phyloP scores from a whole-genome alignment of 805 yeast genomes.

The Candida tallmaniae region DNA sequence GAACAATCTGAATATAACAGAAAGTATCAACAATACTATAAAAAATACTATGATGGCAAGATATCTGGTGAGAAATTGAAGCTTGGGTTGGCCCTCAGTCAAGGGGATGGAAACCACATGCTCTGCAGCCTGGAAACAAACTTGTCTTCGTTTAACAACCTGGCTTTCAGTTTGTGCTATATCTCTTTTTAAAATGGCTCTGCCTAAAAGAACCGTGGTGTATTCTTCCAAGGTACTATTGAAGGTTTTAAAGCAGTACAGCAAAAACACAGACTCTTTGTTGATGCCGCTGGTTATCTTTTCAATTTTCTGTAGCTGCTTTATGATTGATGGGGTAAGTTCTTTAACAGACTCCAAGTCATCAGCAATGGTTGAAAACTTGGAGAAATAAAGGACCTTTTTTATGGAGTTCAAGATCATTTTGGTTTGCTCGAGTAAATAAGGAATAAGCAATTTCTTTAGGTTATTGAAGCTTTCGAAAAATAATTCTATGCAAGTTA shows the following conservation, averaged over 20 bases:
- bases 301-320: conserved; percentile 32
- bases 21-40: conserved; percentile 18
- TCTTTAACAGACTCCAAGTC: conserved; percentile 17
- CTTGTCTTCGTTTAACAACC: conserved; percentile 30
- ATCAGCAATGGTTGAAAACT: conserved; percentile 29
- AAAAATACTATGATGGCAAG: conserved; percentile 19
- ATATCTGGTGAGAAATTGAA: conserved; percentile 21
- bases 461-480: conserved; percentile 35
- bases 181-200: conserved; percentile 35
- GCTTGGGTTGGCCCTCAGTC: conserved; percentile 26
- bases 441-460: conserved; percentile 33
- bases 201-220: conserved; percentile 34
- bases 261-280: conserved; percentile 27
- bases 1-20: conserved; percentile 25
- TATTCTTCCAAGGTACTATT: conserved; percentile 33
- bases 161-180: conserved; percentile 25
- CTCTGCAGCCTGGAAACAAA: conserved; percentile 39
- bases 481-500: conserved; percentile 35
- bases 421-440: conserved; percentile 28
- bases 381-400: conserved; percentile 23
- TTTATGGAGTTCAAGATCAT: conserved; percentile 21
- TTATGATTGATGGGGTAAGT: conserved; percentile 19
- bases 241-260: conserved; percentile 25
- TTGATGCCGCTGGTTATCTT: conserved; percentile 35
- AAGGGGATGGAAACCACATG: conserved; percentile 40